Evolutionary conservation across 768 basidiomycete genomes (phyloP).

Genomic region (Boletus rubroflammeus): DNA sequence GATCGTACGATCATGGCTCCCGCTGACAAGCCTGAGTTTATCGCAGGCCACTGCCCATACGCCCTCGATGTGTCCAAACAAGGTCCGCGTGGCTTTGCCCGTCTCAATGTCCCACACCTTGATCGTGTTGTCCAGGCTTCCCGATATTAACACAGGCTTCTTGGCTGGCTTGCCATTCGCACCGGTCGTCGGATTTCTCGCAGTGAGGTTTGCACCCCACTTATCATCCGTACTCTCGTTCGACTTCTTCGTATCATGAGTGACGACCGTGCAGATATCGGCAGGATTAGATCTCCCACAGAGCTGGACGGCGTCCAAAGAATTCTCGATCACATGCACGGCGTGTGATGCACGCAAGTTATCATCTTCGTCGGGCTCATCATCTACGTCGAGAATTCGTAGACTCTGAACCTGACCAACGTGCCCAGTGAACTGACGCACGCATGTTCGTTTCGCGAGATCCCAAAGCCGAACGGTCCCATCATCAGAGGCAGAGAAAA

Average conservation of each 20-base stretch:
- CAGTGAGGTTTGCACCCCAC: background rate
- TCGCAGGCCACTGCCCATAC: slow-evolving; percentile 96
- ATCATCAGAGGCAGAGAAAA: slow-evolving; percentile 97
- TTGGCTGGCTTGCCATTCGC: slow-evolving; percentile 30
- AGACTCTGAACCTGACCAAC: slow-evolving; percentile 94
- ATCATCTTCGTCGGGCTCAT: slow-evolving; percentile 35
- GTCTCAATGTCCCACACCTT: slow-evolving; percentile 94
- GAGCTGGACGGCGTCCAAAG: slow-evolving; percentile 14
- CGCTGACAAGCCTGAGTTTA: slow-evolving; percentile 86
- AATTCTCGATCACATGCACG: slow-evolving; percentile 13
- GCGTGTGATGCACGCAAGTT: slow-evolving; percentile 8
- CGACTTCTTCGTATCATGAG: slow-evolving; percentile 18
- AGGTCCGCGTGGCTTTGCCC: slow-evolving; percentile 70
- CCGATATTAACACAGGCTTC: slow-evolving; percentile 80
- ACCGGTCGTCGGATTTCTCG: background rate
- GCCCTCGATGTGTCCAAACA: slow-evolving; percentile 98
- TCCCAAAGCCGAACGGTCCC: slow-evolving; percentile 95
- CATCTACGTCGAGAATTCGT: slow-evolving; percentile 68
- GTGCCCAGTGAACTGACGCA: slow-evolving; percentile 84
- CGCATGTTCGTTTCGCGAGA: slow-evolving; percentile 71
- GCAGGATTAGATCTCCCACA: slow-evolving; percentile 9
- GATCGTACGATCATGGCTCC: slow-evolving; percentile 94
- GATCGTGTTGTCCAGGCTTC: slow-evolving; percentile 92
- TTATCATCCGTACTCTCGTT: slow-evolving; percentile 16
- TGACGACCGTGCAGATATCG: slow-evolving; percentile 31